Base-by-base conservation (phyloP, 768 basidiomycete genomes). In the Austroboletus festivus region DNA sequence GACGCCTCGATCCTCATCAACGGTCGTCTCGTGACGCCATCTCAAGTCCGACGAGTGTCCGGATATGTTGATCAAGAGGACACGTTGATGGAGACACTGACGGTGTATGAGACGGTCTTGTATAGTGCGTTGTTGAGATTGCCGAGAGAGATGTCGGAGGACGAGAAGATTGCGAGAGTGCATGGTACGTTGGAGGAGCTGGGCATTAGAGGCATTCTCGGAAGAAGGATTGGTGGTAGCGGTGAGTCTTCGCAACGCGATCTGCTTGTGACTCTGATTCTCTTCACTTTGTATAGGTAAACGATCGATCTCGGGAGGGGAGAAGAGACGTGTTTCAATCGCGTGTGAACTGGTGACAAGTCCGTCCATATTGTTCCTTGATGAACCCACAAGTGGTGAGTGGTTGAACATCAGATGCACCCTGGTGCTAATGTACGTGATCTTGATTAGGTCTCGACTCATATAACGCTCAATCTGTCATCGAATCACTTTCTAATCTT, bases 11-110 rank as follows among this genome's bases (percentile, higher is more conserved):
- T 85, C 31, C 78, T 91, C 18, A 83, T 97, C 44, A 98, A 98
- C 60, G 94, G 95, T 0, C 76, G 90, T 3, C 77, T 78, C 50
- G 85, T 95, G 21, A 72, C 73, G 38, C 76, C 90, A 64, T 69
- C 74, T 21, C 81, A 87, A 63, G 96, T 91, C 74, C 85, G 83
- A 64, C 81, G 83, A 30, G 86, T 97, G 5, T 83, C 87, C 54
- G 96, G 96, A 24, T 99, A 89, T 56, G 96, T 99, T 38, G 95
- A 99, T 63, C 96, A 99, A 68, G 96, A 98, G 67, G 96, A 99
- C 66, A 96, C 93, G 10, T 70, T 99, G 54, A 95, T 99, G 89
- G 82, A 86, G 61, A 98, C 95, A 8, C 72, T 98, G 69, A 99
- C 95, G 3, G 96, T 98, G 19, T 98, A 97, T 67, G 96, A 99